These are phyloP conservation scores for Cephalotrichum gorgonifer DNA, from an alignment of 2,329 filamentous ascomycete genomes.

Conservation along the genomic window DNA sequence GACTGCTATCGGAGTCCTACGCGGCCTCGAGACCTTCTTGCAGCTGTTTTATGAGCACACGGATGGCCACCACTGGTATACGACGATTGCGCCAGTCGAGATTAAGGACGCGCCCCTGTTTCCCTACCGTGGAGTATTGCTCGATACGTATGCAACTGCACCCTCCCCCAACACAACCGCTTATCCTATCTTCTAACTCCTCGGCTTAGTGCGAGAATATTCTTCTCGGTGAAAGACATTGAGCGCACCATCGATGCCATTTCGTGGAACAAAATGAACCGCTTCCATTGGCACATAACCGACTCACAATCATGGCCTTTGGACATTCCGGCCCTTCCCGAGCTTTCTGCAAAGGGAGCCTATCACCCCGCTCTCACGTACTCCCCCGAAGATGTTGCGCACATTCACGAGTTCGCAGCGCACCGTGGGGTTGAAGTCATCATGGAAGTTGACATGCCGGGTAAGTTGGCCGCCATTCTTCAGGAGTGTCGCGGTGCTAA, in stretches of 20 bases:
- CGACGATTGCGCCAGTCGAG: conserved; percentile 55
- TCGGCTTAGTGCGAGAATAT: too few species aligned
- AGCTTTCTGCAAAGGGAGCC: conserved; percentile 61
- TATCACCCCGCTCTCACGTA: conserved; percentile 61
- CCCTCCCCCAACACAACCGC: too few species aligned
- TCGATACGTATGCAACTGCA: too few species aligned
- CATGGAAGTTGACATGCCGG: conserved; percentile 72
- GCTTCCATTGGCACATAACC: conserved; percentile 70
- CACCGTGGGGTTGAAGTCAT: conserved; percentile 61
- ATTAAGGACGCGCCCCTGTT: conserved; percentile 69
- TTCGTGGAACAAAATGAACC: conserved; percentile 74
- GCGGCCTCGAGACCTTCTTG: conserved; percentile 62
- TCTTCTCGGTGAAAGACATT: conserved; percentile 57
- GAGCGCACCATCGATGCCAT: conserved; percentile 66
- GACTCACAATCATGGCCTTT: conserved; percentile 82
- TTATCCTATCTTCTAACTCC: too few species aligned
- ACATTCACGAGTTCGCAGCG: conserved; percentile 61
- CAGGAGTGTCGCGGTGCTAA: too few species aligned
- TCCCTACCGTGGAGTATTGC: conserved; percentile 65
- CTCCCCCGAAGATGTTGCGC: conserved; percentile 49
- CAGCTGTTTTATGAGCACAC: conserved; percentile 73
- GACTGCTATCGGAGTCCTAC: conserved; percentile 58
- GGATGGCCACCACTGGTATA: conserved; percentile 50
- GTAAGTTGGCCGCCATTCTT: too few species aligned
- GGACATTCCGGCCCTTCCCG: conserved; percentile 65